These are phyloP conservation scores for Trametes versicolor DNA, from an alignment of 1,284 basidiomycete species.

Conservation along the genomic window DNA sequence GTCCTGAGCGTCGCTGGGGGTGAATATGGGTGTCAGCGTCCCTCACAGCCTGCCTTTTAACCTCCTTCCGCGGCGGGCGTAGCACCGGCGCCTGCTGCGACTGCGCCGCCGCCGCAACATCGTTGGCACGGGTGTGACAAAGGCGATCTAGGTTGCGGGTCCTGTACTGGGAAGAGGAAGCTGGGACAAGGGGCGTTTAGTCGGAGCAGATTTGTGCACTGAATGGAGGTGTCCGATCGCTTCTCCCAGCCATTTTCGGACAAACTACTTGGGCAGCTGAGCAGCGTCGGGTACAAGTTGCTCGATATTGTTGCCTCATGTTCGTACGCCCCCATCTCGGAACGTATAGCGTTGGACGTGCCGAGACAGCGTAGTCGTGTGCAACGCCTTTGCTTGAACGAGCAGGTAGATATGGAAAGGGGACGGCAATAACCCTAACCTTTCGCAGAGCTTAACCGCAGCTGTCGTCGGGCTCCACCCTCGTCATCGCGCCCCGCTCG, in stretches of 20 bases:
- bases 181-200: not conserved
- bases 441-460: slow-evolving; percentile 12
- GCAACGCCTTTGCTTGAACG: not conserved
- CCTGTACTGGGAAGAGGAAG: slow-evolving; percentile 10
- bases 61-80: not conserved
- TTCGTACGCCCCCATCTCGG: not conserved
- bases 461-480: slow-evolving; percentile 16
- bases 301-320: not conserved
- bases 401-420: not conserved
- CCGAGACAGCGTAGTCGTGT: not conserved
- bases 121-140: not conserved
- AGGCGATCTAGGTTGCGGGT: slow-evolving; percentile 10
- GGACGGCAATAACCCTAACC: slow-evolving; percentile 18
- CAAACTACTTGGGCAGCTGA: not conserved
- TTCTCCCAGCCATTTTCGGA: not conserved
- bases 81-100: too few relatives aligned
- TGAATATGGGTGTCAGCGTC: not conserved
- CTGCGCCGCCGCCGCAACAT: too few relatives aligned
- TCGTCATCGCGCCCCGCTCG: slow-evolving; percentile 1
- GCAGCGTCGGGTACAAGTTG: not conserved
- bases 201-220: not conserved
- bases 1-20: not conserved
- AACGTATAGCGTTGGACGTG: not conserved
- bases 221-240: slow-evolving; percentile 1
- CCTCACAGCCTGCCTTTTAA: slow-evolving; percentile 8